Evolutionary conservation across 495 filamentous ascomycete genomes (phyloP), one percentile per base, ranked within the genome.

Genomic region (Neurospora discreta): DNA sequence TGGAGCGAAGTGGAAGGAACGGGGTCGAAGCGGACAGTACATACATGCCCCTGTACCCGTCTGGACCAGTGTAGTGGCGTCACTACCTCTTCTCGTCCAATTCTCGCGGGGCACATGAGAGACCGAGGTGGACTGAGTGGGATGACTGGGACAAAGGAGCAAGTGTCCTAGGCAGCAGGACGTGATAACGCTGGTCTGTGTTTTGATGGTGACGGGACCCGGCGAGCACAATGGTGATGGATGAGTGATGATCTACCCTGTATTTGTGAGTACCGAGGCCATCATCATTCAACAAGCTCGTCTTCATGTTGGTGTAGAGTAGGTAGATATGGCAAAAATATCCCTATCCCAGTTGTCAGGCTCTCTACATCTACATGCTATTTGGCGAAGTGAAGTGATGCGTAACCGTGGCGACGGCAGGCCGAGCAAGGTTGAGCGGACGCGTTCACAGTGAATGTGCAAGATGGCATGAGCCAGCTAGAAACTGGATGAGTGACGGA

Each of bases 271-370:
- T n/a, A n/a, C n/a, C n/a, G n/a, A n/a, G n/a, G n/a, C n/a, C n/a
- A 23, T 23, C 20, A 52, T 23, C 1, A 52, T 13, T 13, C 10
- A 26, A 3, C 1, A 23, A 5, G 4, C 0, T 15, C 4, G 11
- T 52, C 4, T 2, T n/a, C n/a, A n/a, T n/a, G n/a, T n/a, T 11
- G 5, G 43, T 13, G 1, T 46, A 52, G 20, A n/a, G 33, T 36
- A 33, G 30, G n/a, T 23, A 13, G 10, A 26, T 13, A 11, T 52
- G 1, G 0, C 10, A 23, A 6, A 1, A 23, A 23, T 20, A 13
- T 6, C 10, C 0, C 0, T 5, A 13, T 2, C 0, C 1, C 20
- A 23, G 2, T 6, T 13, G 1, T 5, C 20, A 52, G 18, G 18
- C 43, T 20, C 7, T 44, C 18, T n/a, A 3, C 0, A 44, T n/a